phyloP scores from a whole-genome alignment of 495 filamentous ascomycete species.

The Achaetomiella virescens region DNA sequence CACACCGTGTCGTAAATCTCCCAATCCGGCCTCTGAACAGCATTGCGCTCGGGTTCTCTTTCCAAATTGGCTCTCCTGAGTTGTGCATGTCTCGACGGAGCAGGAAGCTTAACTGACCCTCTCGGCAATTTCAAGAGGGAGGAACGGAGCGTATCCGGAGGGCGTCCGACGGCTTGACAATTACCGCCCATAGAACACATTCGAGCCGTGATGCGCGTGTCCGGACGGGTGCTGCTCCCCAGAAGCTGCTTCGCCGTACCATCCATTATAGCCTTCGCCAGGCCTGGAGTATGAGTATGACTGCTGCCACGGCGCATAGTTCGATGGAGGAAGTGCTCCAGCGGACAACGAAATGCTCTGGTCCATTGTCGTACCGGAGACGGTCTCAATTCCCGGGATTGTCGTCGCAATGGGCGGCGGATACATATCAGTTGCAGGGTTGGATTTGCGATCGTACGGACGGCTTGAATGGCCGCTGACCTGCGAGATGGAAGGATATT shows the following conservation, averaged over 20 bases:
- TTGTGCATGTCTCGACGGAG: conserved; percentile 16
- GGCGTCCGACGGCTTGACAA: background rate
- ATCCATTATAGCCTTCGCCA: conserved; percentile 32
- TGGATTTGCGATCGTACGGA: conserved; percentile 33
- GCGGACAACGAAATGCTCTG: conserved; percentile 36
- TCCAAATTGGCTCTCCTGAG: conserved; percentile 22
- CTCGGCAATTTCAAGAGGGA: background rate
- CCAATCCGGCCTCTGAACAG: conserved; percentile 18
- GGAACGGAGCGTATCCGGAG: background rate
- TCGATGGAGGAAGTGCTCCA: conserved; percentile 34
- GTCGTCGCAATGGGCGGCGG: conserved; percentile 33
- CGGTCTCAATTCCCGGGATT: conserved; percentile 33
- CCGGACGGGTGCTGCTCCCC: conserved; percentile 26
- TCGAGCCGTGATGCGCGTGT: conserved; percentile 28
- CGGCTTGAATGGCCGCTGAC: conserved; percentile 23
- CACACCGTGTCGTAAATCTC: conserved; percentile 27
- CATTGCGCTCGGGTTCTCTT: conserved; percentile 26
- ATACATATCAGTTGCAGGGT: conserved; percentile 31
- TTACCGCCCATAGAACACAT: background rate
- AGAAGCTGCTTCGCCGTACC: conserved; percentile 33
- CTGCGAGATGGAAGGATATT: conserved; percentile 30
- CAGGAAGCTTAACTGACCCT: background rate
- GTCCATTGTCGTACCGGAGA: conserved; percentile 30
- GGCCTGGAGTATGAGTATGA: conserved; percentile 38
- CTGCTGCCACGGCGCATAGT: conserved; percentile 40